Conservation (phyloP, 2,329 filamentous ascomycete species). For the Diplodia mutila region DNA sequence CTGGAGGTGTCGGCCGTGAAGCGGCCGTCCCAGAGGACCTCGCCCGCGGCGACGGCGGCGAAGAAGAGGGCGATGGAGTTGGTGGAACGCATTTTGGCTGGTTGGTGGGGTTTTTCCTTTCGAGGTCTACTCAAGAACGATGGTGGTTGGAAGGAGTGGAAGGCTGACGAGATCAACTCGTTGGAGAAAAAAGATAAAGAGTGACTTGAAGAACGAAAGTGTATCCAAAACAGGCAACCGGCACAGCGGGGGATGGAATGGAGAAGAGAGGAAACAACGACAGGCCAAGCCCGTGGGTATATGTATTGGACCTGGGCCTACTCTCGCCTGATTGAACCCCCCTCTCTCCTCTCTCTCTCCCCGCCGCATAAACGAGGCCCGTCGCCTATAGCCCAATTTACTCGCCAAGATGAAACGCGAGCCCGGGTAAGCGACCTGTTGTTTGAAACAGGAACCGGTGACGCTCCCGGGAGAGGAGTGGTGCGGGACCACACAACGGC, state of each 20-base stretch:
- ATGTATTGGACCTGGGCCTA: conserved; percentile 2
- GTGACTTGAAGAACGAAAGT: conserved; percentile 15
- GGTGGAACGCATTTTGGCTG: conserved; percentile 9
- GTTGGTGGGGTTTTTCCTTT: not conserved
- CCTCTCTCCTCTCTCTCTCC: not conserved
- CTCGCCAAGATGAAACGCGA: conserved; percentile 17
- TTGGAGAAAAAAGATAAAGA: not conserved
- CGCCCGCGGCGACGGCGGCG: conserved; percentile 16
- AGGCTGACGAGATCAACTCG: conserved; percentile 26
- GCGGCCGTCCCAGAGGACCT: conserved; percentile 64
- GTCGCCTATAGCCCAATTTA: conserved; percentile 6
- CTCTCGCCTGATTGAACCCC: not conserved
- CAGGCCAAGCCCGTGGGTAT: conserved; percentile 16
- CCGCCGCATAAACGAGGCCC: conserved; percentile 6
- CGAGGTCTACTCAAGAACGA: conserved; percentile 20
- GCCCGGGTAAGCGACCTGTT: conserved; percentile 2
- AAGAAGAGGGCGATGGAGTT: not conserved
- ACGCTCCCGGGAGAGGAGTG: not conserved
- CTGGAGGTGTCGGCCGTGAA: conserved; percentile 66
- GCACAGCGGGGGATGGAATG: conserved; percentile 17
- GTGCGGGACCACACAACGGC: not conserved
- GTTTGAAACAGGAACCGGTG: conserved; percentile 18
- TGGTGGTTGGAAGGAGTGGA: conserved; percentile 12
- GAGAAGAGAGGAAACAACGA: not conserved
- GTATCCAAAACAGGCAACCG: conserved; percentile 21